phyloP scores from a whole-genome alignment of 805 yeast genomes.

The Metahyphopichia silvanorum region DNA sequence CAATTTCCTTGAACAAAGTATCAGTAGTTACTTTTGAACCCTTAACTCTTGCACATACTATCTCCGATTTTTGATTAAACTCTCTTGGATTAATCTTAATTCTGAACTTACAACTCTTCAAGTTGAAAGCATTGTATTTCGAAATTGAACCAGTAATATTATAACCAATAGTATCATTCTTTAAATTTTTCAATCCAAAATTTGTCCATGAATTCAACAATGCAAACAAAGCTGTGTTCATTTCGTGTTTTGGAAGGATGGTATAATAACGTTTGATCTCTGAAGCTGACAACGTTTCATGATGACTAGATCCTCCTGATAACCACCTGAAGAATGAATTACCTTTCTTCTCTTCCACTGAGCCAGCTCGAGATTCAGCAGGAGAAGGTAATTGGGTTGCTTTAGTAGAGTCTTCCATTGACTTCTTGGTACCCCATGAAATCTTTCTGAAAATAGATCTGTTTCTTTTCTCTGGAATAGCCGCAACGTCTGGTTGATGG shows the following conservation, averaged over 20 bases:
- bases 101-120: constrained; percentile 63
- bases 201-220: constrained; percentile 65
- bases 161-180: constrained; percentile 38
- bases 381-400: constrained; percentile 31
- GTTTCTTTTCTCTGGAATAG: constrained; percentile 23
- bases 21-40: constrained; percentile 65
- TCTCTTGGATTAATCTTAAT: constrained; percentile 47
- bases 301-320: constrained; percentile 26
- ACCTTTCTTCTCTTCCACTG: constrained; percentile 24
- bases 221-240: constrained; percentile 62
- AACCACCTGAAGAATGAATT: constrained; percentile 41
- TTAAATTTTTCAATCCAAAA: constrained; percentile 62
- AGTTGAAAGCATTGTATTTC: constrained; percentile 56
- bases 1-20: constrained; percentile 59
- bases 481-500: constrained; percentile 6
- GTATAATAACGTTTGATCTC: constrained; percentile 35
- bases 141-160: constrained; percentile 61
- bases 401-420: constrained; percentile 23
- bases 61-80: constrained; percentile 43
- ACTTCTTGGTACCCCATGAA: constrained; percentile 47
- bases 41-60: constrained; percentile 57
- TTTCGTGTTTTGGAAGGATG: constrained; percentile 48
- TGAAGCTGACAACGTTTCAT: constrained; percentile 14
- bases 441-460: constrained; percentile 47
- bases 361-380: constrained; percentile 25